Evolutionary conservation across 768 basidiomycete species (phyloP).

Genomic region (Amanita rimosa): DNA sequence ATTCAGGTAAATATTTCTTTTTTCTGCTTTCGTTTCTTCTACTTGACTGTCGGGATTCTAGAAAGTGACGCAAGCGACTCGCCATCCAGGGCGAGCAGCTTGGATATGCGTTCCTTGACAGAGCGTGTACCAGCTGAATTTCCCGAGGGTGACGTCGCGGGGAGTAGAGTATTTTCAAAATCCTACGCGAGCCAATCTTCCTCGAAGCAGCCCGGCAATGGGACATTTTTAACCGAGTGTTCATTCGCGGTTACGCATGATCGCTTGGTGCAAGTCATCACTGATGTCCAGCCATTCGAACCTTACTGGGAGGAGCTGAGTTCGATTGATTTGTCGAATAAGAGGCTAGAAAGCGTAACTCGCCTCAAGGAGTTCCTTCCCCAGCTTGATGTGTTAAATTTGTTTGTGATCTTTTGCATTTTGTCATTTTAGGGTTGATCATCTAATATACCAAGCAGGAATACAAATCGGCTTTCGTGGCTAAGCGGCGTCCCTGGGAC

Average conservation of each 20-base stretch:
- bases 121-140: slow-evolving; percentile 24
- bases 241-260: slow-evolving; percentile 95
- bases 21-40: slow-evolving; percentile 7
- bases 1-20: slow-evolving; percentile 41
- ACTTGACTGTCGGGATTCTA: slow-evolving; percentile 9
- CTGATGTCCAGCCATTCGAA: slow-evolving; percentile 89
- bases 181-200: slow-evolving; percentile 28
- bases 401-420: slow-evolving; percentile 39
- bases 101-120: slow-evolving; percentile 34
- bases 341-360: slow-evolving; percentile 71
- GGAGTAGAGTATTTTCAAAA: slow-evolving; percentile 33
- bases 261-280: slow-evolving; percentile 82
- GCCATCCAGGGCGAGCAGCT: slow-evolving; percentile 43
- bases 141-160: slow-evolving; percentile 16
- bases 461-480: slow-evolving; percentile 67
- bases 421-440: slow-evolving; percentile 1
- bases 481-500: slow-evolving; percentile 65
- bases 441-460: slow-evolving; percentile 28
- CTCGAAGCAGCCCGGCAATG: slow-evolving; percentile 23
- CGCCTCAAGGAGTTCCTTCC: slow-evolving; percentile 85
- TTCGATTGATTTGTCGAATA: slow-evolving; percentile 62
- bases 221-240: slow-evolving; percentile 82
- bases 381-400: slow-evolving; percentile 54
- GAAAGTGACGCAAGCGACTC: slow-evolving; percentile 37
- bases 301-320: slow-evolving; percentile 84